These are phyloP conservation scores for Epithemia pelagica DNA, from an alignment of 108 stramenopile species.

Conservation along the genomic window DNA sequence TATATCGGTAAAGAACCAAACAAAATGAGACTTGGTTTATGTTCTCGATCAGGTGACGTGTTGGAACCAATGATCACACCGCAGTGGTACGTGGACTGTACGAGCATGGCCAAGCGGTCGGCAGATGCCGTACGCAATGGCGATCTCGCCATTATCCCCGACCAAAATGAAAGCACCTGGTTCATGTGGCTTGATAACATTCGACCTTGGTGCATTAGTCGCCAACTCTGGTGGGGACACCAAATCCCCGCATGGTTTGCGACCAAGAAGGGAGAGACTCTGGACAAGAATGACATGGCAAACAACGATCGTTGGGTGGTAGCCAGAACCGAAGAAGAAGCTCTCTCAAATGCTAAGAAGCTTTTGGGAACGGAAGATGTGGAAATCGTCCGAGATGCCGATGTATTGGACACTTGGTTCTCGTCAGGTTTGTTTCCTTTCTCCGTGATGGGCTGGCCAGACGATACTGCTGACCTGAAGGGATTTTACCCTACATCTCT, in stretches of 20 bases:
- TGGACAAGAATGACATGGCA: constrained; percentile 73
- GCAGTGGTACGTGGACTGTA: constrained; percentile 98
- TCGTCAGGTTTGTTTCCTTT: constrained; percentile 98
- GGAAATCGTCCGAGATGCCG: constrained; percentile 88
- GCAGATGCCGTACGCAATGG: constrained; percentile 93
- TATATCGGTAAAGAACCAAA: constrained; percentile 92
- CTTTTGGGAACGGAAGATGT: constrained; percentile 70
- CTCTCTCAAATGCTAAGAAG: constrained; percentile 67
- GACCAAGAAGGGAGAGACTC: constrained; percentile 59
- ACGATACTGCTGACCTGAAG: constrained; percentile 88
- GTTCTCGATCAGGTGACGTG: constrained; percentile 96
- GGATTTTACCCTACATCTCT: constrained; percentile 99
- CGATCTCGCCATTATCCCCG: constrained; percentile 90
- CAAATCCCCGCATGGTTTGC: constrained; percentile 99
- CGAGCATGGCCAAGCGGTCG: constrained; percentile 89
- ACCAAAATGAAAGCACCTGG: constrained; percentile 93
- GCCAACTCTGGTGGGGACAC: constrained; percentile 99
- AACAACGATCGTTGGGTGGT: constrained; percentile 96
- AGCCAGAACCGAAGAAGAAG: constrained; percentile 87
- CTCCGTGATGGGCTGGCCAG: constrained; percentile 98
- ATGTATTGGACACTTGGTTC: constrained; percentile 99
- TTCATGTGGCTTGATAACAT: constrained; percentile 98
- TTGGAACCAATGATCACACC: constrained; percentile 99
- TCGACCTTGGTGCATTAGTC: constrained; percentile 96
- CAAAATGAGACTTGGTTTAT: constrained; percentile 95